Evolutionary conservation across 345 rosid genomes (phyloP).

Genomic region (Mallotus nudiflorus): DNA sequence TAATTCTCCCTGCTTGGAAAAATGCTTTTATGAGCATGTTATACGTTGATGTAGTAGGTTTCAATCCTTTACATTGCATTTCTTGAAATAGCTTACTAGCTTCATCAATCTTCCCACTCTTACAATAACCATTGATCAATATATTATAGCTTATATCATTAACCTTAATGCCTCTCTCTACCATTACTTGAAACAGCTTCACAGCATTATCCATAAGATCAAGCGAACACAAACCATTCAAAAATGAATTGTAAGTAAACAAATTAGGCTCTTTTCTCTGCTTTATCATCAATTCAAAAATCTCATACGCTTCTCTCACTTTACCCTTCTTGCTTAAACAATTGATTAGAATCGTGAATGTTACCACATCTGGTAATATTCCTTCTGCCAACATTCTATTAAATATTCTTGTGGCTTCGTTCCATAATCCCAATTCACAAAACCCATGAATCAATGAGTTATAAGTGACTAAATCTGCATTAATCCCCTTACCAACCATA

Average conservation of each 20-base stretch:
- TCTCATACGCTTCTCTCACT: neutral
- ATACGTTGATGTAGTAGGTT: too few relatives aligned
- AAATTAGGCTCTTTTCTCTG: conserved; percentile 19
- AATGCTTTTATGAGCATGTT: too few relatives aligned
- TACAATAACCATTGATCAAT: too few relatives aligned
- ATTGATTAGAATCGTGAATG: too few relatives aligned
- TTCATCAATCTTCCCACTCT: too few relatives aligned
- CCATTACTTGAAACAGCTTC: conserved; percentile 13
- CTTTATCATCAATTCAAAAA: neutral
- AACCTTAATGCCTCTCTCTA: too few relatives aligned
- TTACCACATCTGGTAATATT: conserved; percentile 21
- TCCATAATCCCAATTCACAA: conserved; percentile 20
- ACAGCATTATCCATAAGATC: conserved; percentile 30
- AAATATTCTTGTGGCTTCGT: conserved; percentile 12
- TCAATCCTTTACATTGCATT: too few relatives aligned
- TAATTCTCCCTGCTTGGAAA: too few relatives aligned
- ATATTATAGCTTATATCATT: too few relatives aligned
- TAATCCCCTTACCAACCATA: too few relatives aligned
- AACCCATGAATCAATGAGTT: conserved; percentile 22
- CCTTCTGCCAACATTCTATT: conserved; percentile 25
- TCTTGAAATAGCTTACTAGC: too few relatives aligned
- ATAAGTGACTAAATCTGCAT: conserved; percentile 10
- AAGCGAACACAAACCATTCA: conserved; percentile 36
- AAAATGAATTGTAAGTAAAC: conserved; percentile 29
- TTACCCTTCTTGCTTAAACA: too few relatives aligned